Evolutionary conservation across 2,329 filamentous ascomycete species (phyloP), one percentile per base, ranked within the genome.

Genomic region (Pseudofabraea citricarpa): DNA sequence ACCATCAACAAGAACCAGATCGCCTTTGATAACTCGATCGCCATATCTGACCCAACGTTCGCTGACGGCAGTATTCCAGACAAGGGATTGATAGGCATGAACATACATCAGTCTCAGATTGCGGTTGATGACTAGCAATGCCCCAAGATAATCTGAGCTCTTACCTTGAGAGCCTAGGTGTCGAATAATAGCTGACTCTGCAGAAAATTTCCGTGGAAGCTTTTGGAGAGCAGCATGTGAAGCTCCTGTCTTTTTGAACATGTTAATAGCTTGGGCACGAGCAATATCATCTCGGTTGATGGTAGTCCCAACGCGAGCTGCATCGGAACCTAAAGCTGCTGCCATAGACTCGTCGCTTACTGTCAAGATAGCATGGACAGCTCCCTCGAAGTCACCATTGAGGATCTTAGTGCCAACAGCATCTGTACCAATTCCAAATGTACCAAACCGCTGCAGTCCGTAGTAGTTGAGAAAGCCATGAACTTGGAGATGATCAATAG

Each of bases 401-500:
- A 98, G 74, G 60, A 98, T 90, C 62, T 87, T 83, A 60, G 85
- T 79, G 38, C 93, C 93, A 39, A 96, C 72, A 31, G 83, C 77
- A 58, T 97, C 89, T 0, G 93, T 98, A 24, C 90, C 86, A 10
- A 87, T 85, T 21, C 81, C 71, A 64, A 93, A 91, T 0, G 90
- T 91, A 21, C 93, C 93, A 57, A 98, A 98, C 19, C 93, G 83
- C 67, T 98, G 93, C n/a, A 97, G 80, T 7, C 93, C 93, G 59
- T 90, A 98, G 69, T 97, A 98, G 67, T 98, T 98, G 66, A 98
- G 83, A 71, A 94, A 98, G 3, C 93, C 93, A 35, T 83, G 76
- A 33, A 80, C 68, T 43, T 75, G 72, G 53, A 97, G 79, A 50
- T 83, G 79, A 32, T 75, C 69, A 40, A 95, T 69, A 1, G 87